phyloP scores from a whole-genome alignment of 148 eudicot genomes.

The Diospyros lotus region DNA sequence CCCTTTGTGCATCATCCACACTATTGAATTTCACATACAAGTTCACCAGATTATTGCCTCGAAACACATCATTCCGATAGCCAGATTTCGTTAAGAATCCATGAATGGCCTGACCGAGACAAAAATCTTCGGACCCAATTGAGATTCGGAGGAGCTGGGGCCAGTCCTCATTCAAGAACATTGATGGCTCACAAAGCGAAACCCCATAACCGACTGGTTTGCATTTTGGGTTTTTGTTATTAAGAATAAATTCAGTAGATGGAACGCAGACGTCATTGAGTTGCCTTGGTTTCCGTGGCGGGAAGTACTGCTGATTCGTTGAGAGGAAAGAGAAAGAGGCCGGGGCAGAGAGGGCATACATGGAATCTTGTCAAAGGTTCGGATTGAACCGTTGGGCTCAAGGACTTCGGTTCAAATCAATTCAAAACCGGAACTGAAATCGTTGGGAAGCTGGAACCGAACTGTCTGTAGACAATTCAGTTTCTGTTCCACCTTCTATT shows the following conservation, averaged over 20 bases:
- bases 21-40: conserved; percentile 3
- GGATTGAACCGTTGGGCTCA: no score
- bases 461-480: no score
- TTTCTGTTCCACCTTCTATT: no score
- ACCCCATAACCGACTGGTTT: background rate
- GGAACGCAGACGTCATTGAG: background rate
- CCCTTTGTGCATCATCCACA: conserved; percentile 10
- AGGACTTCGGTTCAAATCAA: no score
- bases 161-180: conserved; percentile 1
- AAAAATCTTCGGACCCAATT: conserved; percentile 9
- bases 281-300: background rate
- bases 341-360: background rate
- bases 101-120: conserved; percentile 12
- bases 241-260: background rate
- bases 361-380: no score
- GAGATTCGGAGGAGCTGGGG: conserved; percentile 11
- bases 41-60: conserved; percentile 6
- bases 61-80: conserved; percentile 6
- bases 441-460: no score
- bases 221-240: background rate
- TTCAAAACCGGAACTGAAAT: no score
- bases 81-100: conserved; percentile 2
- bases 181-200: background rate
- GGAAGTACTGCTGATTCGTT: no score
- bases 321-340: background rate